Base-by-base conservation (phyloP, 805 yeast species). In the Metschnikowia matae region DNA sequence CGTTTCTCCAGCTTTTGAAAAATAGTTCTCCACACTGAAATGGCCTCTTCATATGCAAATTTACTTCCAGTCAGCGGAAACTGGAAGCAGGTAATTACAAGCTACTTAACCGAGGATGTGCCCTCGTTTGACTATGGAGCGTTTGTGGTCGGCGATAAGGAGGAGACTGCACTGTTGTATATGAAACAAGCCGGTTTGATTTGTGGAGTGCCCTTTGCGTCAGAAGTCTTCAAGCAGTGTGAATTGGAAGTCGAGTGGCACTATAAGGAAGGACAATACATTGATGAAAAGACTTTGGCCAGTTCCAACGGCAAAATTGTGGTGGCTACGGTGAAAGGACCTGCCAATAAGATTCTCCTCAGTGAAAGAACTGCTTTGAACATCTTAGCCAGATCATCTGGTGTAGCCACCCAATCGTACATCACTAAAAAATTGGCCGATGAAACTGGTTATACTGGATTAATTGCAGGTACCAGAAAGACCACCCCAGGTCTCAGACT, bases 71-170 rank as follows among this genome's bases (percentile, higher is more conserved):
- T 75, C 4, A 81, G 80, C 49, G 95, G 96, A 3, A 73, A 71
- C 45, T 92, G 98, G 98, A 89, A 83, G 63, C 80, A 79, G 46
- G 84, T 84, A 53, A 81, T 92, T 54, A 81, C 89, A 8, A 75
- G 71, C 40, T 91, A 89, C 84, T 72, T 91, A 13, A 73, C 80
- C 4, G 98, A 91, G 62, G 98, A 91, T 61, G 92, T 87, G 14
- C 97, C 98, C 1, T 82, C 95, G 0, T 92, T 92, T 60, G 98
- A 91, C 66, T 87, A 84, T 60, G 98, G 98, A 33, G 98, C 97
- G 2, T 89, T 72, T 61, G 98, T 92, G 2, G 98, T 92, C n/a
- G 97, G 98, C 11, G 77, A 78, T 48, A 84, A 77, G 40, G 57
- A 58, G 3, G 86, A 88, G 61, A 73, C 82, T 2, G 97, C 96